Evolutionary conservation across 1,139 yeast genomes (phyloP).

Genomic region (Candida sp.): DNA sequence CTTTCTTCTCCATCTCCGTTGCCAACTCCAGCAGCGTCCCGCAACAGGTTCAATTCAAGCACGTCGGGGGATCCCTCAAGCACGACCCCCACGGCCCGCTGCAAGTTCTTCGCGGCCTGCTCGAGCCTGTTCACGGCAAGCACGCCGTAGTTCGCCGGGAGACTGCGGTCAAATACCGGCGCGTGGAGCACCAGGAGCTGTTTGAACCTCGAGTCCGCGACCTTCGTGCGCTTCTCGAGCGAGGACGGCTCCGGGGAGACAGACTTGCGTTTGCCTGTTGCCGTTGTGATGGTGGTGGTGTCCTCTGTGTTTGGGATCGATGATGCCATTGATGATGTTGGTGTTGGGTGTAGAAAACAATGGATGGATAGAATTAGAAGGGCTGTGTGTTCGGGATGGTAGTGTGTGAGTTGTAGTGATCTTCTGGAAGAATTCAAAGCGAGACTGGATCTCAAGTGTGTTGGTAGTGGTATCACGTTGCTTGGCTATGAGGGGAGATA

Average conservation of each 20-base stretch:
- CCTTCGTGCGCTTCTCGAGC: not conserved
- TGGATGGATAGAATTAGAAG: no score
- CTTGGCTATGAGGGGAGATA: no score
- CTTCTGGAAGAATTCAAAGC: no score
- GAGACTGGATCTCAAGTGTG: no score
- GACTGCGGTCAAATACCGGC: constrained; percentile 13
- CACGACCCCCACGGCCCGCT: constrained; percentile 56
- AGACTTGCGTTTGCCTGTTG: not conserved
- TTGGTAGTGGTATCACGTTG: no score
- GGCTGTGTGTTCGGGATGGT: no score
- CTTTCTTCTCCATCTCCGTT: no score
- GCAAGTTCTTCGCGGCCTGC: constrained; percentile 46
- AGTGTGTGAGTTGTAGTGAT: no score
- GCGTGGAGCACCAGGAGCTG: constrained; percentile 9
- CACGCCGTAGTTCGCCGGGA: constrained; percentile 26
- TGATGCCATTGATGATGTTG: no score
- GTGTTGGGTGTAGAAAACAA: no score
- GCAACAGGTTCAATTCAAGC: constrained; percentile 38
- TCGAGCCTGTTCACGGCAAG: constrained; percentile 46
- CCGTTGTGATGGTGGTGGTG: no score
- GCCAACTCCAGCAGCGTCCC: not conserved
- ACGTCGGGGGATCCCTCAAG: constrained; percentile 58
- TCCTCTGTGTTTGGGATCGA: no score
- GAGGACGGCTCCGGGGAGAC: not conserved
- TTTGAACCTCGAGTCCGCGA: not conserved